These are phyloP conservation scores for Candida namnaoensis DNA, from an alignment of 805 yeast genomes.

Conservation along the genomic window DNA sequence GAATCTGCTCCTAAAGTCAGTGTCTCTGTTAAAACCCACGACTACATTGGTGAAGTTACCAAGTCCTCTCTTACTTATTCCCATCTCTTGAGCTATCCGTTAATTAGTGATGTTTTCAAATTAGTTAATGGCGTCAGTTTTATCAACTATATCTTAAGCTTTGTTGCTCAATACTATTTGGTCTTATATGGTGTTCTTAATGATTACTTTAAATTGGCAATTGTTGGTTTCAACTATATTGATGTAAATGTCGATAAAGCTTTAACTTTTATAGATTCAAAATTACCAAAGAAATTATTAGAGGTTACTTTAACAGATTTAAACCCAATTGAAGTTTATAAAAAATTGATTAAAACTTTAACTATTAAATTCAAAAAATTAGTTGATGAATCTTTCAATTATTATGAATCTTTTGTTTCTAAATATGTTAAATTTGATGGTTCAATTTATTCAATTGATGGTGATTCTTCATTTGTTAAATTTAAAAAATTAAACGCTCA, in stretches of 20 bases:
- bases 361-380: neutral
- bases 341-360: too few species aligned
- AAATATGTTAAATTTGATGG: too few species aligned
- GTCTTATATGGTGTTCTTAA: neutral
- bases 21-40: neutral
- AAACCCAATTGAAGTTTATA: neutral
- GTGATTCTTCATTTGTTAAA: neutral
- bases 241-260: neutral
- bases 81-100: neutral
- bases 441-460: neutral
- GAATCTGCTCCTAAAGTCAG: neutral
- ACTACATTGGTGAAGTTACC: neutral
- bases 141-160: neutral
- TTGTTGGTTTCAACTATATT: neutral
- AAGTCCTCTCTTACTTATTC: neutral
- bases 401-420: neutral
- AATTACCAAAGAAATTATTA: neutral
- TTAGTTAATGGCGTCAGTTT: neutral
- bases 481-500: neutral
- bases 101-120: neutral
- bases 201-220: neutral
- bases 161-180: neutral
- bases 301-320: neutral
- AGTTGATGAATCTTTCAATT: neutral
- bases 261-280: neutral